Evolutionary conservation across 2,329 filamentous ascomycete species (phyloP).

Genomic region (Thelonectria rubi): DNA sequence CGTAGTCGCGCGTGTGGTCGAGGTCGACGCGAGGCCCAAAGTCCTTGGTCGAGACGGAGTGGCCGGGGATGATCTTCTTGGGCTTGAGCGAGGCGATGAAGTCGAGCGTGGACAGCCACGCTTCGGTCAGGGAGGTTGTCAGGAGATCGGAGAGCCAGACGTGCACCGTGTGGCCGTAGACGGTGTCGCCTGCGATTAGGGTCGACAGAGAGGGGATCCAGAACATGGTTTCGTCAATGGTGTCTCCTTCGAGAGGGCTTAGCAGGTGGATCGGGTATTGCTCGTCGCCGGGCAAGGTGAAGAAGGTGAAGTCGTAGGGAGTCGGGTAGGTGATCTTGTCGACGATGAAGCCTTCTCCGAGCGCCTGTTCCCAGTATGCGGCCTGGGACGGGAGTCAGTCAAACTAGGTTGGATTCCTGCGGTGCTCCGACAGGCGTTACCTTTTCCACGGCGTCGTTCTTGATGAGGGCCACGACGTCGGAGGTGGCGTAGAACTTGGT

Average conservation of each 20-base stretch:
- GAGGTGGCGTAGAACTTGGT: conserved; percentile 22
- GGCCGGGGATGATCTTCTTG: conserved; percentile 14
- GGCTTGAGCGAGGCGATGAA: conserved; percentile 15
- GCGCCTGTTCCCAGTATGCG: conserved; percentile 3
- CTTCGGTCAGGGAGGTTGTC: conserved; percentile 8
- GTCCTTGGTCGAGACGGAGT: conserved; percentile 7
- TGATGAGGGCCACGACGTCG: conserved; percentile 13
- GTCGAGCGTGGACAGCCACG: conserved; percentile 24
- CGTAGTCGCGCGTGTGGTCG: conserved; percentile 18
- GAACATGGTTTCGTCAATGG: conserved; percentile 27
- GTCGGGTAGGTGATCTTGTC: conserved; percentile 13
- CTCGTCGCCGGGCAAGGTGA: conserved; percentile 26
- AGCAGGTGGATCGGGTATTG: conserved; percentile 19
- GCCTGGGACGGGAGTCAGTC: conserved; percentile 6
- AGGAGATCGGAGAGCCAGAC: conserved; percentile 27
- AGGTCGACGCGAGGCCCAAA: conserved; percentile 2
- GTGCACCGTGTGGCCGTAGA: conserved; percentile 24
- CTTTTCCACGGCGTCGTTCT: conserved; percentile 22
- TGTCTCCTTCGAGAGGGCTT: conserved; percentile 24
- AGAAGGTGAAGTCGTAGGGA: conserved; percentile 26
- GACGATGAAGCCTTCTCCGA: conserved; percentile 13
- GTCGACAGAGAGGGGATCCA: conserved; percentile 27
- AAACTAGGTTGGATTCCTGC: not conserved
- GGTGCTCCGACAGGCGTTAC: conserved; percentile 21
- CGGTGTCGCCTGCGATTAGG: conserved; percentile 25